Evolutionary conservation across 495 filamentous ascomycete species (phyloP), one percentile per base, ranked within the genome.

Genomic region (Darksidea phi): DNA sequence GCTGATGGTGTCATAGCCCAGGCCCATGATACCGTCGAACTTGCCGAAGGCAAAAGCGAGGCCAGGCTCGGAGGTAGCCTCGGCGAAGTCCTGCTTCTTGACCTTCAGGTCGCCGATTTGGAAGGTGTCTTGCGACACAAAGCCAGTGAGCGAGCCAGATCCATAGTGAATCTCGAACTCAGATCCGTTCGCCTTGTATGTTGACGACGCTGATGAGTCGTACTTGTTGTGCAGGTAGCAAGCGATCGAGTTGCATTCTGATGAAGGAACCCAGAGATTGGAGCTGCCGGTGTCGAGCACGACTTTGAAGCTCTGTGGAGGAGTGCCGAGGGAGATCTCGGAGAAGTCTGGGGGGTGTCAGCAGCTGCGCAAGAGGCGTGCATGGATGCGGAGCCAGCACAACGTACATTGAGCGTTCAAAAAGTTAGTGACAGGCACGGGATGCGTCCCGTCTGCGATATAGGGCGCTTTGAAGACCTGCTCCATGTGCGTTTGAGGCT

Each of bases 231-330:
- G 95, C 57, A 99, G 87, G 75, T 91, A 99, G 82, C 95, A 99
- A 61, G 95, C 95, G 68, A 99, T 99, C 52, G 93, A 97, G 69
- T 85, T 88, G 75, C 95, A 99, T 66, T 90, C 80, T 13, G 80
- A 78, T 1, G 91, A 96, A 3, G 95, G 95, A 53, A 99, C 95
- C 95, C 95, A 99, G 54, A 99, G 82, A 79, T 99, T 99, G 64
- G 95, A 99, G 80, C 92, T 97, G 63, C 95, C 95, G 24, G 95
- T 99, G 72, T 99, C 95, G 55, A 99, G 86, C 60, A 99, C 88
- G 62, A 99, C 95, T 81, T 99, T 99, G 85, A 99, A 99, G 53
- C 77, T 77, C 77, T 99, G 95, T 24, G 94, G 85, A 47, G 95
- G 95, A 23, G 86, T 92, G 68, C 95, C 95, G 70, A 99, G 83